These are phyloP conservation scores for Sungouiozyma intestinalis DNA, from an alignment of 805 yeast genomes.

Conservation along the genomic window DNA sequence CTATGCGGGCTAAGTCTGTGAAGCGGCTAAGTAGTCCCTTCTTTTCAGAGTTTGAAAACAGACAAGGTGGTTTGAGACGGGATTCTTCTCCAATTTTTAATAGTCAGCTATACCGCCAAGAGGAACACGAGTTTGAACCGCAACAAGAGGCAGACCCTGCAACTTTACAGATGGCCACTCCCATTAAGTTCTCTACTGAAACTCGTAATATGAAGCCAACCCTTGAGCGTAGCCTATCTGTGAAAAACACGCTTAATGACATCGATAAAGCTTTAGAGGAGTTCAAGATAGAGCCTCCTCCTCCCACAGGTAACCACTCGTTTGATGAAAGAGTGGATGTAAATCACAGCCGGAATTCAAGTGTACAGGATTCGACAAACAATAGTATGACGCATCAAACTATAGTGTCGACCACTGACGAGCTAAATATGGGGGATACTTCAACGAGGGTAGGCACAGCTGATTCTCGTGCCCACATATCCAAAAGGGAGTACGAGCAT, in stretches of 20 bases:
- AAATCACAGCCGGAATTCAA: background rate
- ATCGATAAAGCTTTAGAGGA: conserved; percentile 67
- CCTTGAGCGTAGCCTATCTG: conserved; percentile 31
- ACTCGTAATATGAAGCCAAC: background rate
- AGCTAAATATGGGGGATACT: conserved; percentile 7
- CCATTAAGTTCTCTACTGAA: background rate
- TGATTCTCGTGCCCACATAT: background rate
- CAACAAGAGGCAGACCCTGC: background rate
- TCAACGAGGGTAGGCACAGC: conserved; percentile 1
- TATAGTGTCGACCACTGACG: conserved; percentile 12
- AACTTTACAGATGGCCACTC: background rate
- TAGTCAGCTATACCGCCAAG: background rate
- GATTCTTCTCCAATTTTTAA: background rate
- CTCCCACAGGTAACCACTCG: background rate
- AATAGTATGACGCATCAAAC: conserved; percentile 14
- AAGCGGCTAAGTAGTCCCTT: conserved; percentile 36
- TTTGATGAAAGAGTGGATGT: background rate
- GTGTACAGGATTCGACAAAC: conserved; percentile 1
- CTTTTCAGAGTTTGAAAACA: background rate
- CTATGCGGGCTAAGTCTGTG: conserved; percentile 46
- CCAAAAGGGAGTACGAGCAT: background rate
- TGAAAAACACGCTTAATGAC: conserved; percentile 51
- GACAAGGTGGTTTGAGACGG: background rate
- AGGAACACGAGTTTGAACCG: too few relatives aligned
- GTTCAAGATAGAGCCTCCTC: conserved; percentile 31